These are phyloP conservation scores for Apodospora peruviana DNA, from an alignment of 495 filamentous ascomycete species.

Conservation along the genomic window DNA sequence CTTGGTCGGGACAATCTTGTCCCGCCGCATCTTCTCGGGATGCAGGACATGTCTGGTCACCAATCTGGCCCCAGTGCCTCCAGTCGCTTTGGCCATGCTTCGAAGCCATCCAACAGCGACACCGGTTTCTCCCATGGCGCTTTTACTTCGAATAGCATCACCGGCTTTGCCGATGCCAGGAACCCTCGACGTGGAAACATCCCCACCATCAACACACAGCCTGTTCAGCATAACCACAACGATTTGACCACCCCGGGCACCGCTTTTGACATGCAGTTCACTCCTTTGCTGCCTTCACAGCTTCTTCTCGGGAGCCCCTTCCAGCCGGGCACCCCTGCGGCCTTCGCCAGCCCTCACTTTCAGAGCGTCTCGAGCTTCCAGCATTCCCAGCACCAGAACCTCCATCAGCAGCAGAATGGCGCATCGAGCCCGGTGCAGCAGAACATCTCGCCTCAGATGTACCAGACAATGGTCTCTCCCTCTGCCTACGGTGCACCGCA, in stretches of 20 bases:
- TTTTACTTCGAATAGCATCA: slow-evolving; percentile 75
- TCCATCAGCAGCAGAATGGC: slow-evolving; percentile 48
- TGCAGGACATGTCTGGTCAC: slow-evolving; percentile 72
- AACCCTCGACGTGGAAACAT: slow-evolving; percentile 80
- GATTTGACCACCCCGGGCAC: slow-evolving; percentile 85
- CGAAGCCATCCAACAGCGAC: slow-evolving; percentile 71
- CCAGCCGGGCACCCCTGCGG: slow-evolving; percentile 85
- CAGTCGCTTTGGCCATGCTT: slow-evolving; percentile 57
- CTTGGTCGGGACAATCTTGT: slow-evolving; percentile 66
- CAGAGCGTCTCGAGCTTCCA: slow-evolving; percentile 74
- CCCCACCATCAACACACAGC: slow-evolving; percentile 84
- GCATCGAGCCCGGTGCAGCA: slow-evolving; percentile 47
- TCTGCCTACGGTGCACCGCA: slow-evolving; percentile 68
- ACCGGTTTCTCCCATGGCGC: slow-evolving; percentile 90
- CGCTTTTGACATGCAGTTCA: slow-evolving; percentile 96
- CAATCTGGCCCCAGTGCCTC: slow-evolving; percentile 51
- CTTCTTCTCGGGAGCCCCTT: slow-evolving; percentile 94
- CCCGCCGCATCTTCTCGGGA: slow-evolving; percentile 75
- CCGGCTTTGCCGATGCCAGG: slow-evolving; percentile 68
- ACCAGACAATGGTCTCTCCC: slow-evolving; percentile 72
- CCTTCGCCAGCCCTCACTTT: slow-evolving; percentile 88
- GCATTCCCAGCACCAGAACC: slow-evolving; percentile 56
- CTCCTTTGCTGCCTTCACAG: slow-evolving; percentile 88
- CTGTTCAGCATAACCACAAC: slow-evolving; percentile 46
- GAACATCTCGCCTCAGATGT: slow-evolving; percentile 63